Base-by-base conservation (phyloP, 768 basidiomycete genomes). In the Naganishia friedmannii region DNA sequence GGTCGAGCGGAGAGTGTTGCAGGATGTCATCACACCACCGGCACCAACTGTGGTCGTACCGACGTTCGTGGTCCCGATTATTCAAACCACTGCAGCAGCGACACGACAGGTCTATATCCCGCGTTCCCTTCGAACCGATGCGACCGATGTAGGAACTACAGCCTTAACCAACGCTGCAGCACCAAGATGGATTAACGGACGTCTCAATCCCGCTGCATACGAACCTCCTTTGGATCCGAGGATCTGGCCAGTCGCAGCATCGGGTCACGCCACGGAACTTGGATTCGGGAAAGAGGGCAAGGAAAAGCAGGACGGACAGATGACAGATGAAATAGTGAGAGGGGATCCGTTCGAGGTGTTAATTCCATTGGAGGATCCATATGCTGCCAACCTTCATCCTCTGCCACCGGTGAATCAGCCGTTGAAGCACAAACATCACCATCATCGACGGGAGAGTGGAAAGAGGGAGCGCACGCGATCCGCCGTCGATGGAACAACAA, bases 341-440 rank as follows among this genome's bases (percentile, higher is more conserved):
- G 42, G 51, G 2, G 37, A 39, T 23, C 26, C 29, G 26, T 51
- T 53, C 42, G 68, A 68, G 19, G 51, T 34, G n/a, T 39, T 70
- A 53, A 55, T 70, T n/a, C 69, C 69, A 3, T 53, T 70, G 4
- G 69, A 65, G 19, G 37, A 48, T 29, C 19, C 58, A 9, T 70
- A 70, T 55, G 69, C 69, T n/a, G 60, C 39, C 23, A 46, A 37
- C 15, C 53, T 70, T 17, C 69, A 70, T 37, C 69, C 69, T 0
- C n/a, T 70, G n/a, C 69, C 69, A 19, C 32, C 46, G 9, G 19
- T 53, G 4, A 45, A 66, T 13, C 65, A 66, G 28, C 65, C 48
- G n/a, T 51, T 26, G 23, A 39, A 28, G n/a, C 54, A 54, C 34
- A 42, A 45, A 26, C 60, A 65, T 55, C 57, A 65, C n/a, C 67